Evolutionary conservation across 495 filamentous ascomycete species (phyloP), one percentile per base, ranked within the genome.

Genomic region (Hypoxylon rickii): DNA sequence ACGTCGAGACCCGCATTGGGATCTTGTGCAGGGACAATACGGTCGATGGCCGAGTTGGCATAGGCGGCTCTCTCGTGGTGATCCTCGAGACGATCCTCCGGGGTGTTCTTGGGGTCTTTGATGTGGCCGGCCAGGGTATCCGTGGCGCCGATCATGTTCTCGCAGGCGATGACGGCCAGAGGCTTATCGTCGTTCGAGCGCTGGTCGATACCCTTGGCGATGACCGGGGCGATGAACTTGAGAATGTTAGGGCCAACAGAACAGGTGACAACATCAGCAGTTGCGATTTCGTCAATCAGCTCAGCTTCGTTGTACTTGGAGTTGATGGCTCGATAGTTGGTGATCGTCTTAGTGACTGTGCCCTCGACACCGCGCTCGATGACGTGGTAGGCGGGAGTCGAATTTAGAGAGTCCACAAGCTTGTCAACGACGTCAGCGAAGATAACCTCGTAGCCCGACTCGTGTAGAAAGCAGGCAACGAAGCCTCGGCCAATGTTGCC

Each of bases 41-140:
- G 90, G 76, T 98, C 94, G 67, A 97, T 96, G 56, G 94, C 92
- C 42, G 90, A 96, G 79, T 97, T 97, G 72, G 92, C 93, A 68
- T 93, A 97, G 53, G 86, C 83, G 7, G 88, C 88, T 39, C 86
- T 83, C 58, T 83, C 73, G 63, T 79, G 74, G 63, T 88, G 79
- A 44, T 82, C 76, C 2, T 78, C 74, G 3, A 89, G 68, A 38
- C 83, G 81, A 51, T 83, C 75, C 31, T 76, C 56, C 40, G 79
- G 72, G 12, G 87, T 89, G 71, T 89, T 82, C 49, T 83, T 74
- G 38, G 77, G 73, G 31, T 88, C 75, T 75, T 90, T 88, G 80
- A 96, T 93, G 78, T 87, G 85, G 33, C 79, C 82, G 50, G 86
- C 86, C 32, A 96, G 83, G 1, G 86, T 86, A 67, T 94, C 89